Evolutionary conservation across 2,329 filamentous ascomycete species (phyloP).

Genomic region (Tolypocladium amazonense): DNA sequence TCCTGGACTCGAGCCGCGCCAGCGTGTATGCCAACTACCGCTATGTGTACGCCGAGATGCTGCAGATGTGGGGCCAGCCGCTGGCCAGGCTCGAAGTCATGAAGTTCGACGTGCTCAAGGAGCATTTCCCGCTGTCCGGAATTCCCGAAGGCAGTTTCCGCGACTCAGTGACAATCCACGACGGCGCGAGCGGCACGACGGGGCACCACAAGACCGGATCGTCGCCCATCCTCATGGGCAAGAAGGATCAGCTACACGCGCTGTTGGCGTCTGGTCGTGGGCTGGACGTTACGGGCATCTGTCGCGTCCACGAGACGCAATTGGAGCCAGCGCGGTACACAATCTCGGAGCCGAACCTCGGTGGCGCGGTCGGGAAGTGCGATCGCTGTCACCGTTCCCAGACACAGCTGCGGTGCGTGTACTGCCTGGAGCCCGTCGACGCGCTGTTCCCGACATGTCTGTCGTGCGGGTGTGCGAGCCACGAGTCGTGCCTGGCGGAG

Average conservation of each 20-base stretch:
- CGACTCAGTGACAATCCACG: conserved; percentile 25
- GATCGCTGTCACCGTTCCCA: conserved; percentile 44
- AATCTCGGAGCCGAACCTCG: conserved; percentile 24
- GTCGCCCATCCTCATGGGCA: conserved; percentile 45
- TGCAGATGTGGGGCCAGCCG: conserved; percentile 56
- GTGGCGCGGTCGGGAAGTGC: conserved; percentile 39
- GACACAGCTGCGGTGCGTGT: conserved; percentile 49
- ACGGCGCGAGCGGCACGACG: conserved; percentile 23
- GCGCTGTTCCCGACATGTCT: conserved; percentile 52
- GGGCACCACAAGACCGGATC: conserved; percentile 27
- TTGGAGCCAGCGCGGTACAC: conserved; percentile 46
- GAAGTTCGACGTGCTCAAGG: conserved; percentile 56
- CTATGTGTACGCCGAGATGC: conserved; percentile 56
- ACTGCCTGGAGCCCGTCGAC: conserved; percentile 50
- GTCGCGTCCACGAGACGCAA: conserved; percentile 50
- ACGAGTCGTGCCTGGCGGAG: conserved; percentile 47
- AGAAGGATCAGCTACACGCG: conserved; percentile 40
- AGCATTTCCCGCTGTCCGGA: conserved; percentile 21
- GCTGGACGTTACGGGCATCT: conserved; percentile 53
- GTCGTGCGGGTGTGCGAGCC: conserved; percentile 50
- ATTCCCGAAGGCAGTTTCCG: conserved; percentile 21
- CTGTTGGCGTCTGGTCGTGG: conserved; percentile 43
- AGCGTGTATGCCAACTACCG: conserved; percentile 49
- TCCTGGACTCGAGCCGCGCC: conserved; percentile 42
- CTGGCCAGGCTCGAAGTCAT: conserved; percentile 54